Evolutionary conservation across 2,329 filamentous ascomycete genomes (phyloP).

Genomic region (Leptographium galeiforme): DNA sequence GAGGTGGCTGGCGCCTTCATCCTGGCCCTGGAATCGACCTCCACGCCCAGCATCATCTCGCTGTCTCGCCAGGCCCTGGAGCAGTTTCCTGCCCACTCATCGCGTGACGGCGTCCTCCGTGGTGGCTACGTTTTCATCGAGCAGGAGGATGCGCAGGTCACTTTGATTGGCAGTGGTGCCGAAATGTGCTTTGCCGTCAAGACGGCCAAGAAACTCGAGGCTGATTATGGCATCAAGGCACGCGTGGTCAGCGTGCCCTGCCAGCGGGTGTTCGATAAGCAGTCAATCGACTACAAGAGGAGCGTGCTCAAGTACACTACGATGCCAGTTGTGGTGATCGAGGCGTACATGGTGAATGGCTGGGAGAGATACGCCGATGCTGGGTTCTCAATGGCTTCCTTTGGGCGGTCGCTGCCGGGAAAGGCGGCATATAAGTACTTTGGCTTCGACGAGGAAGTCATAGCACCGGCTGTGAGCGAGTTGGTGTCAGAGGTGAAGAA

Average conservation of each 20-base stretch:
- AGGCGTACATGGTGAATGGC: conserved; percentile 36
- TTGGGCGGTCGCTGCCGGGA: conserved; percentile 36
- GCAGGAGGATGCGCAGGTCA: conserved; percentile 22
- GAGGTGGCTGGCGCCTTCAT: conserved; percentile 40
- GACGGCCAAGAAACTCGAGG: conserved; percentile 22
- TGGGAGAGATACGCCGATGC: conserved; percentile 45
- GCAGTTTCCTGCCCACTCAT: conserved; percentile 18
- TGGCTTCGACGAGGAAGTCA: conserved; percentile 28
- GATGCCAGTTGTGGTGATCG: conserved; percentile 29
- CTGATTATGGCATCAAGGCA: conserved; percentile 16
- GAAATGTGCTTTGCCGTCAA: conserved; percentile 28
- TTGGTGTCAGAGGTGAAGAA: neutral
- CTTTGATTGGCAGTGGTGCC: conserved; percentile 23
- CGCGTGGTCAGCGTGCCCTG: conserved; percentile 25
- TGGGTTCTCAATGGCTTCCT: conserved; percentile 30
- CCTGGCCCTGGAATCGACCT: conserved; percentile 20
- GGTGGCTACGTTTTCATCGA: conserved; percentile 27
- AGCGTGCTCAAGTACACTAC: conserved; percentile 22
- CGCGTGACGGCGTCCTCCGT: conserved; percentile 20
- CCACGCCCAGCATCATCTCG: conserved; percentile 29
- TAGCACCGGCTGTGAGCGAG: neutral
- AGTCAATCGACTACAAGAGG: conserved; percentile 21
- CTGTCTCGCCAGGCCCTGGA: conserved; percentile 26
- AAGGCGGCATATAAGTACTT: conserved; percentile 38
- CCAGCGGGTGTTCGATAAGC: conserved; percentile 21